Base-by-base conservation (phyloP, 257 asterid species). In the Plantago ovata region DNA sequence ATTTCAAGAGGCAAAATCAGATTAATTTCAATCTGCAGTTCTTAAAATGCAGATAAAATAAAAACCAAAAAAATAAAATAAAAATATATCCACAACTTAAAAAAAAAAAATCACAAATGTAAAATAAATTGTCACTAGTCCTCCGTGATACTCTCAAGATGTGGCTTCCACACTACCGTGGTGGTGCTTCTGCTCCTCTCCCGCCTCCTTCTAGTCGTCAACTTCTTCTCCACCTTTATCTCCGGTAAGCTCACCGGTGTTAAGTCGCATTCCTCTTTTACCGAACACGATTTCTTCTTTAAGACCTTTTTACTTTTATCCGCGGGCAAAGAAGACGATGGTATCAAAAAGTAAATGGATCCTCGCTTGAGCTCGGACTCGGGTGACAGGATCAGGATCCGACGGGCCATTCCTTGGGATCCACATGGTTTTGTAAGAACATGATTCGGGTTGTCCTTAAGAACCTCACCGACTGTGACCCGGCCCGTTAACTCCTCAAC, bases 311-410 rank as follows among this genome's bases (percentile, higher is more conserved):
- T 82, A 16, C 44, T 79, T 52, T 13, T 82, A 52, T 46, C 65
- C 11, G 83, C 58, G 0, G 79, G 86, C 66, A 77, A 5, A 2
- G 98, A 81, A 43, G 98, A 76, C 2, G 78, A 66, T 6, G 97
- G 98, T 39, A 89, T 70, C 81, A 93, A 77, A 92, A 93, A 93
- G 56, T 93, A 93, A 59, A 93, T 93, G 79, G 81, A 82, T 57
- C 98, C 98, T 58, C 95, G 77, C 46, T 89, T 93, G 72, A 93
- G 97, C 42, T 89, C 94, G 4, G 98, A 80, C 10, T 77, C 79
- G 49, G 89, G 82, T 1, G 95, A 84, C 10, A 89, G 56, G 59
- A 88, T 77, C 41, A 88, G 54, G 69, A 92, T 84, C 79, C 80
- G 81, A 20, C 87, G 84, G 21, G 66, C 74, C 52, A 64, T 72